Conservation (phyloP, 2,329 filamentous ascomycete species). For the Pestalotiopsis sp. region DNA sequence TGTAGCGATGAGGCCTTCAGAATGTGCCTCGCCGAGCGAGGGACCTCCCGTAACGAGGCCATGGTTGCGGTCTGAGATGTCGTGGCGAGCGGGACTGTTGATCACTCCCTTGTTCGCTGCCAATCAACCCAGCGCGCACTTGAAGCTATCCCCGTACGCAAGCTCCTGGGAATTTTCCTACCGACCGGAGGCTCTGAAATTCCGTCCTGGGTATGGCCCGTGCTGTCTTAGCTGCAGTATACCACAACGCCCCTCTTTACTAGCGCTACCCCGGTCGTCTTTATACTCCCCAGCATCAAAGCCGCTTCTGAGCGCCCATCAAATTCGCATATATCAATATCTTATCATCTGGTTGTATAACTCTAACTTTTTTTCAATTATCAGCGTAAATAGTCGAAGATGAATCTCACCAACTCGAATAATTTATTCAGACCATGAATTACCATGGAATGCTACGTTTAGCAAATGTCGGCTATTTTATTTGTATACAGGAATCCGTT, state of each 20-base stretch:
- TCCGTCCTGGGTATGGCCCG: constrained; percentile 11
- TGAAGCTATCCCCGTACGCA: constrained; percentile 11
- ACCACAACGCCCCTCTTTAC: background rate
- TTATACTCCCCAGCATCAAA: background rate
- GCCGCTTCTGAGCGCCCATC: too few species aligned
- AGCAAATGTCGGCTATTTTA: too few species aligned
- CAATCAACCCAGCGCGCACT: background rate
- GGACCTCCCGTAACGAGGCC: constrained; percentile 27
- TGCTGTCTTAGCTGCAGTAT: background rate
- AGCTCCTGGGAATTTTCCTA: constrained; percentile 10
- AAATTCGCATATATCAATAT: too few species aligned
- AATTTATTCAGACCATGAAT: too few species aligned
- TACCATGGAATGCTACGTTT: too few species aligned
- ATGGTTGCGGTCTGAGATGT: background rate
- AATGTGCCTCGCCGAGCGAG: constrained; percentile 29
- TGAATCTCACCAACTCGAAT: too few species aligned
- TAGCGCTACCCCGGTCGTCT: background rate
- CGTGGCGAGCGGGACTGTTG: background rate
- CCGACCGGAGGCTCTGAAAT: constrained; percentile 9
- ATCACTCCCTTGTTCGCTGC: background rate
- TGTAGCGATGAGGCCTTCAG: constrained; percentile 24
- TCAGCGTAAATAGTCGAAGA: too few species aligned
- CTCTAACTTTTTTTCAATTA: too few species aligned
- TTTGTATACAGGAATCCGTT: too few species aligned
- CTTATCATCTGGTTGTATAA: too few species aligned